phyloP scores from a whole-genome alignment of 2,329 filamentous ascomycete genomes.

The Chaetomium sp. region DNA sequence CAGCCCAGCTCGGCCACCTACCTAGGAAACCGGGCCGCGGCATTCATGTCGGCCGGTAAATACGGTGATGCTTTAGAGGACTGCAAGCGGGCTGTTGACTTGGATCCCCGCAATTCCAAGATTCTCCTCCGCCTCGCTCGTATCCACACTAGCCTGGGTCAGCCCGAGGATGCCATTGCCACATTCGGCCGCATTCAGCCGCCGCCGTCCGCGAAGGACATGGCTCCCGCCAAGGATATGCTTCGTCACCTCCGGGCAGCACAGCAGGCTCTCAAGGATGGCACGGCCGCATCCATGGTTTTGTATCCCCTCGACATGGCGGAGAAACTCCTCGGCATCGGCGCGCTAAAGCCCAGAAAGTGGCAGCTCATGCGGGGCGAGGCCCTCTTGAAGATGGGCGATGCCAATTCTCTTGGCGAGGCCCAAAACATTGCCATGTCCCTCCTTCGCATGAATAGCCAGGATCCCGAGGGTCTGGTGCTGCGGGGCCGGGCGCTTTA shows the following conservation, averaged over 20 bases:
- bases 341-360: conserved; percentile 81
- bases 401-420: conserved; percentile 83
- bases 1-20: conserved; percentile 86
- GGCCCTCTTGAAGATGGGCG: conserved; percentile 90
- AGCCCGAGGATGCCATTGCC: conserved; percentile 81
- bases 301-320: conserved; percentile 90
- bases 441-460: conserved; percentile 79
- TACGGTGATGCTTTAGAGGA: conserved; percentile 83
- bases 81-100: conserved; percentile 76
- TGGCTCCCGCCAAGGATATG: conserved; percentile 82
- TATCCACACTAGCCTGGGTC: conserved; percentile 84
- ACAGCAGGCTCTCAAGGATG: conserved; percentile 71
- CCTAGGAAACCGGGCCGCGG: conserved; percentile 91
- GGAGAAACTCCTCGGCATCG: conserved; percentile 72
- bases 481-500: conserved; percentile 87
- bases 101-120: conserved; percentile 86
- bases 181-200: conserved; percentile 81
- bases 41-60: conserved; percentile 84
- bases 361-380: conserved; percentile 93
- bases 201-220: conserved; percentile 81
- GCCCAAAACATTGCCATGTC: conserved; percentile 91
- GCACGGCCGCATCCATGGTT: conserved; percentile 85
- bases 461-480: conserved; percentile 91
- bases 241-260: conserved; percentile 77
- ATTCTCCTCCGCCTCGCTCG: conserved; percentile 84